Conservation (phyloP, 257 asterid species). For the Plantago ovata region DNA sequence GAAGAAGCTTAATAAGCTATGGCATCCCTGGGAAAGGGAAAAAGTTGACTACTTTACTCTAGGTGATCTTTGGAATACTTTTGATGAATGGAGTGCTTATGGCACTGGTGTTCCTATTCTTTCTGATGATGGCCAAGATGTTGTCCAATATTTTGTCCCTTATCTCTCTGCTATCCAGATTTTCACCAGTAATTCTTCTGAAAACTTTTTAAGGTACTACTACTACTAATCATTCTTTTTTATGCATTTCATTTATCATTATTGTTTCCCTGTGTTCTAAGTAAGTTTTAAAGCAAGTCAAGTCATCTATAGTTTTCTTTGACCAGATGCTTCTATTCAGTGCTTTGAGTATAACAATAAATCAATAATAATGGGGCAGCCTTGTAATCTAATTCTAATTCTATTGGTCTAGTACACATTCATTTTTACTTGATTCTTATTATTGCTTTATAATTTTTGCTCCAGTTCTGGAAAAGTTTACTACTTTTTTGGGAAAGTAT, state of each 20-base stretch:
- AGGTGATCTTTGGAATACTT: constrained; percentile 82
- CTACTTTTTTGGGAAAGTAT: not conserved
- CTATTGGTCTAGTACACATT: constrained; percentile 5
- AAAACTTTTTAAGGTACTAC: constrained; percentile 71
- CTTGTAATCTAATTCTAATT: constrained; percentile 2
- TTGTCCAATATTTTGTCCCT: constrained; percentile 84
- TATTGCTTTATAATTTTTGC: not conserved
- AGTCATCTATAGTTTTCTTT: not conserved
- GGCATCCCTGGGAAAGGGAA: constrained; percentile 97
- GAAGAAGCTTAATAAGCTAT: constrained; percentile 76
- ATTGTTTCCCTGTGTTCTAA: not conserved
- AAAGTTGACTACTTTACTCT: constrained; percentile 74
- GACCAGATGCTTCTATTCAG: not conserved
- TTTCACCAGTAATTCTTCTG: constrained; percentile 74
- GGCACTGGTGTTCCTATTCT: constrained; percentile 85
- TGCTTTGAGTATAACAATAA: too few relatives aligned
- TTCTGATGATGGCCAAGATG: constrained; percentile 59
- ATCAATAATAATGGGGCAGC: not conserved
- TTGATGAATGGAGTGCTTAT: constrained; percentile 92
- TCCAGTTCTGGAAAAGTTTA: not conserved
- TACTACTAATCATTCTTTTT: constrained; percentile 10
- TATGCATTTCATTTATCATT: not conserved
- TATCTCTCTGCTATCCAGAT: constrained; percentile 95
- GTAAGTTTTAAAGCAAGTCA: not conserved
- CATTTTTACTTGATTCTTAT: not conserved